Conservation (phyloP, 2,329 filamentous ascomycete genomes). For the Chaetomium strumarium region DNA sequence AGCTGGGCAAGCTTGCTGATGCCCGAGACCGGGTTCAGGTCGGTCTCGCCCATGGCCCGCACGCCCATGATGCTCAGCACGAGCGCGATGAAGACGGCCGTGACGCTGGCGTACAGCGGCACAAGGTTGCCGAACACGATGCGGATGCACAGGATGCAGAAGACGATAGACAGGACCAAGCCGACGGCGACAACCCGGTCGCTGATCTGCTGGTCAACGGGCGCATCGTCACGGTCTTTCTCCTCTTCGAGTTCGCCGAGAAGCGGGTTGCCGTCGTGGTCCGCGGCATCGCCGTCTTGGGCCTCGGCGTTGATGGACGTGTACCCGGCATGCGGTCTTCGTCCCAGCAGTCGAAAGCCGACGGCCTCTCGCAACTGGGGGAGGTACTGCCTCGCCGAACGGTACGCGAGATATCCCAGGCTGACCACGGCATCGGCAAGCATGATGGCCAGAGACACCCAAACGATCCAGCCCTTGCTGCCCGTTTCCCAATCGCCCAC, state of each 20-base stretch:
- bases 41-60: conserved; percentile 69
- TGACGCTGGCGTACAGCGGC: conserved; percentile 66
- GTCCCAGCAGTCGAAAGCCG: not conserved
- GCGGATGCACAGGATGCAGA: conserved; percentile 79
- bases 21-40: conserved; percentile 91
- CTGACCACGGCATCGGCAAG: conserved; percentile 87
- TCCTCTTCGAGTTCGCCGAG: conserved; percentile 74
- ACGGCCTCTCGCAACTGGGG: conserved; percentile 2
- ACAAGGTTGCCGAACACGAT: conserved; percentile 79
- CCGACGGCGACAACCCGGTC: conserved; percentile 66
- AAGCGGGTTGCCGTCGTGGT: conserved; percentile 28
- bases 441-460: conserved; percentile 95
- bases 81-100: conserved; percentile 79
- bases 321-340: conserved; percentile 13
- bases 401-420: conserved; percentile 68
- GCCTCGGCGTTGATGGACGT: conserved; percentile 5
- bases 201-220: conserved; percentile 74
- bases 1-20: conserved; percentile 96
- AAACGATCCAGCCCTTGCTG: conserved; percentile 98
- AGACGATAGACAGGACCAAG: conserved; percentile 65
- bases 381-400: conserved; percentile 26
- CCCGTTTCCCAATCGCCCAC: conserved; percentile 86
- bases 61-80: conserved; percentile 70
- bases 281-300: conserved; percentile 6
- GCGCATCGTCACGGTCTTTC: conserved; percentile 63